Conservation (phyloP, 2,329 filamentous ascomycete genomes). For the Xenosphaeropsis pyriputrescens region DNA sequence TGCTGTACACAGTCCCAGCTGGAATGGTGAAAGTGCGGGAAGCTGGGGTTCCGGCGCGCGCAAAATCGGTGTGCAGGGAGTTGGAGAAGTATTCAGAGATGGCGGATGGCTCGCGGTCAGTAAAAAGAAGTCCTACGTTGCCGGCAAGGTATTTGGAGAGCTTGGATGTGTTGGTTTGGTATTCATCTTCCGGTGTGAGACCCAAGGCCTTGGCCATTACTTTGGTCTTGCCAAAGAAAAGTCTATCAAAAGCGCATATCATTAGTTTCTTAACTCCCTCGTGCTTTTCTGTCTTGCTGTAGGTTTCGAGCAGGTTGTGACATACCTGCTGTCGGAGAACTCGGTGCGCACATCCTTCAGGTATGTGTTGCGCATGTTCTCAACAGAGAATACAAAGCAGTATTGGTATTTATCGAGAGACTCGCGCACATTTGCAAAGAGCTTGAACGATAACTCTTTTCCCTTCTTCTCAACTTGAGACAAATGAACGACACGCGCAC, state of each 20-base stretch:
- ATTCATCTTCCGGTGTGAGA: conserved; percentile 59
- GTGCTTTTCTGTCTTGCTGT: not conserved
- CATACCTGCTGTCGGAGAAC: conserved; percentile 70
- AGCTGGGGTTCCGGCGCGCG: conserved; percentile 68
- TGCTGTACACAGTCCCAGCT: conserved; percentile 66
- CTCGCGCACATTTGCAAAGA: conserved; percentile 80
- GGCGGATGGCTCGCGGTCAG: conserved; percentile 54
- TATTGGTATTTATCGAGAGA: conserved; percentile 74
- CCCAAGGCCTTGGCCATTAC: conserved; percentile 96
- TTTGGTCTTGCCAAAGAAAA: conserved; percentile 99
- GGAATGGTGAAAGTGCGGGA: conserved; percentile 68
- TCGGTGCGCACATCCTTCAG: conserved; percentile 81
- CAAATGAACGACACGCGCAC: conserved; percentile 76
- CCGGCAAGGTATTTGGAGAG: conserved; percentile 60
- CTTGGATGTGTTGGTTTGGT: conserved; percentile 61
- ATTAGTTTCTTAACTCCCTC: too few species aligned
- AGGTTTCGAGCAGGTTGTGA: conserved; percentile 3
- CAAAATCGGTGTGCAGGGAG: conserved; percentile 72
- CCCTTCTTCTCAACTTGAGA: conserved; percentile 88
- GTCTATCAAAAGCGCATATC: conserved; percentile 28
- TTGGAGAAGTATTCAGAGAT: conserved; percentile 59
- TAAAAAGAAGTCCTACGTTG: conserved; percentile 82
- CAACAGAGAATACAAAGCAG: conserved; percentile 85
- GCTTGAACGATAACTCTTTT: conserved; percentile 73
- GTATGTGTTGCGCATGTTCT: conserved; percentile 97